These are phyloP conservation scores for Ogataea polymorpha DNA, from an alignment of 805 yeast genomes.

Conservation along the genomic window DNA sequence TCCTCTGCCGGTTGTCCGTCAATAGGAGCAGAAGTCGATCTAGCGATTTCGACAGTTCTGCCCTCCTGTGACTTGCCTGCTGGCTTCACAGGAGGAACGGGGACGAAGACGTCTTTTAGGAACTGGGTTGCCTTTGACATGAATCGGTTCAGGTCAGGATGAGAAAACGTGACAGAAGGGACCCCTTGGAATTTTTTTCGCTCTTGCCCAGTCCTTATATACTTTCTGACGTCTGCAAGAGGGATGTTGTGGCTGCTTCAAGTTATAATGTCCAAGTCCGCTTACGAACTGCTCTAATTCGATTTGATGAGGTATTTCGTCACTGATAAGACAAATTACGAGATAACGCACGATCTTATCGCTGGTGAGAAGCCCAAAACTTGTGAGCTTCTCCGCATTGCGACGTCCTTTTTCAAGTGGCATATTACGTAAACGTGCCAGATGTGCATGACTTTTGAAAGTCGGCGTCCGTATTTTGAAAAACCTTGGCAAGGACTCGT, in stretches of 20 bases:
- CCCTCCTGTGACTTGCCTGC: conserved; percentile 13
- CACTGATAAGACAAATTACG: background rate
- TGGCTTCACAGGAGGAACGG: conserved; percentile 25
- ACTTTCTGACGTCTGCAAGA: no score
- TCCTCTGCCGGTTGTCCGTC: background rate
- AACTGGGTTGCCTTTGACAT: conserved; percentile 8
- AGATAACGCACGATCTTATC: no score
- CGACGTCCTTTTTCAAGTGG: background rate
- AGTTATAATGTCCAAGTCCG: no score
- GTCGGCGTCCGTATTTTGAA: background rate
- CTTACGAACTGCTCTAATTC: background rate
- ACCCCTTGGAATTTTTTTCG: conserved; percentile 1
- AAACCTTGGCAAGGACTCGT: background rate
- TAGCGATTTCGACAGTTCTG: conserved; percentile 4
- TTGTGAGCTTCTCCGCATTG: background rate
- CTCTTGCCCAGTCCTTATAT: no score
- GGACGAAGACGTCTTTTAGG: conserved; percentile 25
- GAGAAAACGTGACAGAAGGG: background rate
- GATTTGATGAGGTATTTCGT: background rate
- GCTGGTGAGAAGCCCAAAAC: no score
- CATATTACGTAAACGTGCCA: background rate
- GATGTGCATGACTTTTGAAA: background rate
- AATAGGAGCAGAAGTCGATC: background rate
- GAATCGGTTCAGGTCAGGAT: background rate
- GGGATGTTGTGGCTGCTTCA: no score